Base-by-base conservation (phyloP, 1,284 basidiomycete species). In the Microbotryomycetes sp. region DNA sequence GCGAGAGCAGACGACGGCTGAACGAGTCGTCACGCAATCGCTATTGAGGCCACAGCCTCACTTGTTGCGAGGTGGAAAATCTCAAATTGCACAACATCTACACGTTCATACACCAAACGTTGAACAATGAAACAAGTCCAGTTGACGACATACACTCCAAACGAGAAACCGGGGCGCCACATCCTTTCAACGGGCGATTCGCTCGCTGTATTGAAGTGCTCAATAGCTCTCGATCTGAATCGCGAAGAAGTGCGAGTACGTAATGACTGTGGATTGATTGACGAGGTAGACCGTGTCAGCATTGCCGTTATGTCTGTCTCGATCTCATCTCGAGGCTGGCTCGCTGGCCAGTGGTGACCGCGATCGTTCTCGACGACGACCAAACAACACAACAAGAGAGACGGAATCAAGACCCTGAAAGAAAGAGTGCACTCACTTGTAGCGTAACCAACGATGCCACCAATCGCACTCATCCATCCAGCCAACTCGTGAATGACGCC, bases 371-470 rank as follows among this genome's bases (percentile, higher is more conserved):
- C 42, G n/a, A 46, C 42, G 42, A 14, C 42, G n/a, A n/a, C n/a
- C n/a, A n/a, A 46, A 14, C 42, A 14, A 46, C 42, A 14, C 42
- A 46, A n/a, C 42, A 14, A n/a, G 42, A 46, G 14, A 14, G 42
- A 14, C 42, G 14, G 42, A 14, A 46, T 46, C 42, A 46, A 14
- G 14, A 46, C 42, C 14, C 14, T n/a, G 42, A 19, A 23, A n/a
- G 12, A 47, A 54, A 53, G 36, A 15, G 51, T 22, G 4, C 22
- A 62, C 66, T 49, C 23, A 68, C 67, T 96, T 12, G 96, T 98
- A 4, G 88, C 90, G 74, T 98, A 98, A 2, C 98, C 92, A 65
- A 97, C 80, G 42, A 86, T 88, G 76, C 96, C 96, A 26, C 96
- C 96, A 30, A 87, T 81, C 64, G 97, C 90, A 29, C 90, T 92